Base-by-base conservation (phyloP, 129 eudicot species). In the Dittrichia graveolens region DNA sequence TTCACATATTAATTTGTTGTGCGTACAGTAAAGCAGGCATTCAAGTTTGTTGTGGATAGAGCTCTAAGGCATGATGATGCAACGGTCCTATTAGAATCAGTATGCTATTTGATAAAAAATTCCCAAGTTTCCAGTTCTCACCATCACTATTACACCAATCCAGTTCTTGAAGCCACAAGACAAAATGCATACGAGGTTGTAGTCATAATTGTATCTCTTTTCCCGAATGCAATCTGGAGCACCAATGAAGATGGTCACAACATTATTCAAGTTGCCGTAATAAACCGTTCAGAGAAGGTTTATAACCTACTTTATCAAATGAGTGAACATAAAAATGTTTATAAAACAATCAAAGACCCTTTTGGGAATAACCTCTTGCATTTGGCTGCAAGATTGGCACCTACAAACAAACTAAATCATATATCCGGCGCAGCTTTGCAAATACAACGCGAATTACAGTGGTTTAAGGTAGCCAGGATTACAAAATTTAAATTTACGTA, bases 381-480 rank as follows among this genome's bases (percentile, higher is more conserved):
- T 38, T 31, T 78, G 47, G 73, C 82, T 8, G 82, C 72, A 34
- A 62, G 56, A 11, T 62, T 44, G 35, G 73, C 78, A 43, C 78
- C 82, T 41, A 5, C 54, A 4, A 16, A 48, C 42, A 70, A 78
- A 8, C 67, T 71, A 9, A 71, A 8, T 4, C 61, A 4, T 12
- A 65, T 71, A 40, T 43, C 67, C 0, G 82, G 82, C 9, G 77
- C 67, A 43, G 82, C 67, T 64, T 62, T 71, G 11, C 69, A 63
- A 41, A 63, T 63, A 16, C 69, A 63, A 63, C 52, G 52, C 3
- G 69, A 63, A 13, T 12, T 71, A 42, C 38, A 52, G 34, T 70
- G 77, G 77, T 78, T 70, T 57, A 63, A 70, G 77, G 77, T 78
- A 61, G 15, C 5, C 5, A 24, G 31, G 31, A 24, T n/a, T n/a